Base-by-base conservation (phyloP, 75 land plant genomes). In the Chamaecyparis obtusa region DNA sequence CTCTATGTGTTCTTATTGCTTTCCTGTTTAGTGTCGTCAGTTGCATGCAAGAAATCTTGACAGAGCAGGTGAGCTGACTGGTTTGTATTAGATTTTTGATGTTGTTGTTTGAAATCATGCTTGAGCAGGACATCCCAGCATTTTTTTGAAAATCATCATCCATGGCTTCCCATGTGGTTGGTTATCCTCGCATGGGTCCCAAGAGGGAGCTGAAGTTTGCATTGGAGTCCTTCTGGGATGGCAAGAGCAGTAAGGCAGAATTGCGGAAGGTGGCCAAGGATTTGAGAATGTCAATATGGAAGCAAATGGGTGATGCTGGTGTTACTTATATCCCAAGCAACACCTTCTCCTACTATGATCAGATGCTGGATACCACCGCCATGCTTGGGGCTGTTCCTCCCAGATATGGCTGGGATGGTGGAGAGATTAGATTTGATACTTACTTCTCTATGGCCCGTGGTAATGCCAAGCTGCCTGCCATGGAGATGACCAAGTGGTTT, bases 401-500 rank as follows among this genome's bases (percentile, higher is more conserved):
- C 2, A 89, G 97, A 71, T 95, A 95, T 86, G 89, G 86, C 9
- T 95, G 96, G 95, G 72, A 87, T 64, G 96, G 97, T 86, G 94
- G 95, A 44, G 95, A 94, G 86, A 91, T 95, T 86, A 95, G 90
- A 9, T 94, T 94, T 67, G 97, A 91, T 39, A 90, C 87, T n/a
- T 95, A 92, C 90, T 95, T 95, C 90, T 95, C 97, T n/a, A 95
- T 95, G 95, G 96, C 95, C 41, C 92, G 96, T 83, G 96, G 96
- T 48, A 95, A 95, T 92, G 94, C 95, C 57, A 88, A 92, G 84
- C 80, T 90, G 7, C 95, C 97, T 81, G 97, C 97, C 57, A 95
- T 95, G 97, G 97, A 95, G 91, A 95, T 95, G 97, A 95, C 97
- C 89, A 95, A 95, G 91, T 95, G 97, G 97, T 95, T 95, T 88